Percentiles rank a stretch among this genome's conserved stretches.
Conservation (phyloP, 139 green algal species). For the Desmodesmus armatus region DNA sequence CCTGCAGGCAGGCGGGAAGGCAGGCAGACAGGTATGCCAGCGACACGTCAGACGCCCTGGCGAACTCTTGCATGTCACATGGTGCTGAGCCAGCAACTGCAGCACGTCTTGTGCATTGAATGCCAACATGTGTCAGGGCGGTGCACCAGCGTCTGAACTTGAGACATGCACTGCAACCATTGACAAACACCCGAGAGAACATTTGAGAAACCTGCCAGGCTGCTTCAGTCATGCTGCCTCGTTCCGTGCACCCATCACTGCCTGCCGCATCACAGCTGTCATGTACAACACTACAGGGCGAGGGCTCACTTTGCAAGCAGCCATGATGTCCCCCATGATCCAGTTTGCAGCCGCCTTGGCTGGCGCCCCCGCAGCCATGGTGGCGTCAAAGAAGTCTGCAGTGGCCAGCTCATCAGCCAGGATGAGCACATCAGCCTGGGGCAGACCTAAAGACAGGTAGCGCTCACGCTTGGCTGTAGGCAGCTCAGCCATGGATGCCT, state of each 20-base stretch:
- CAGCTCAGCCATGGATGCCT: constrained; percentile 85
- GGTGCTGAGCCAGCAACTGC: too few relatives aligned
- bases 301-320: constrained; percentile 79
- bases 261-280: too few relatives aligned
- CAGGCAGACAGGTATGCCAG: background rate
- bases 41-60: background rate
- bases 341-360: constrained; percentile 94
- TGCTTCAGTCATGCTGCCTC: too few relatives aligned
- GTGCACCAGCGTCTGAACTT: too few relatives aligned
- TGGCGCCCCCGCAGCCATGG: constrained; percentile 69
- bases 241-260: background rate
- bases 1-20: constrained; percentile 41
- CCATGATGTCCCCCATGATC: constrained; percentile 94
- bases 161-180: too few relatives aligned
- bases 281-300: too few relatives aligned
- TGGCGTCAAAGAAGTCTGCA: constrained; percentile 81
- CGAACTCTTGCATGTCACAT: too few relatives aligned
- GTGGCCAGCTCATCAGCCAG: constrained; percentile 86
- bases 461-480: constrained; percentile 75
- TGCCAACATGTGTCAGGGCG: too few relatives aligned
- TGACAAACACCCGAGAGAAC: too few relatives aligned
- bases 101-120: too few relatives aligned
- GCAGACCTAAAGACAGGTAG: constrained; percentile 81
- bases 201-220: too few relatives aligned
- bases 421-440: constrained; percentile 81